A percentile compares a stretch with the other conserved stretches of the same genome.
Evolutionary conservation across 768 basidiomycete species (phyloP).

Genomic region (Termitomyces sp.): DNA sequence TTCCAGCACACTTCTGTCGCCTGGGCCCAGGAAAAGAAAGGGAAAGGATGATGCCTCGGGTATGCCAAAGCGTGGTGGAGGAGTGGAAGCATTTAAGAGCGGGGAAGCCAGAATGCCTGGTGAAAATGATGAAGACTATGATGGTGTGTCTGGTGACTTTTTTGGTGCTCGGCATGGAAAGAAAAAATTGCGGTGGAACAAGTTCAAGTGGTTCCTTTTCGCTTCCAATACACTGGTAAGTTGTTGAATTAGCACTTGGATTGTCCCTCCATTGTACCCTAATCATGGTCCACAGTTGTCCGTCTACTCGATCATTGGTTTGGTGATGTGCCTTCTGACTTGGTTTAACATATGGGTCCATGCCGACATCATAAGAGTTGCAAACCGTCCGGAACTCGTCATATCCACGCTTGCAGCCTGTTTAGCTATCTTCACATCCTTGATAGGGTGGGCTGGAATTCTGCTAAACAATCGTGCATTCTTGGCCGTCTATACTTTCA

Average conservation of each 20-base stretch:
- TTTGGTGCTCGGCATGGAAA: slow-evolving; percentile 36
- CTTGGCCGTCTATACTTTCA: slow-evolving; percentile 72
- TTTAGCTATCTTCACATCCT: slow-evolving; percentile 55
- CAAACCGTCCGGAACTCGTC: slow-evolving; percentile 62
- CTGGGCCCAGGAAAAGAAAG: slow-evolving; percentile 36
- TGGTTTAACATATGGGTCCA: slow-evolving; percentile 73
- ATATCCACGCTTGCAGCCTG: slow-evolving; percentile 64
- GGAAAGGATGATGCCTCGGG: slow-evolving; percentile 22
- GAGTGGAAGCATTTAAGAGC: slow-evolving; percentile 58
- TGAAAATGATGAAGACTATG: slow-evolving; percentile 51
- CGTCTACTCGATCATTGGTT: slow-evolving; percentile 51
- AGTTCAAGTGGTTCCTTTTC: slow-evolving; percentile 78
- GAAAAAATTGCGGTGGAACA: slow-evolving; percentile 64
- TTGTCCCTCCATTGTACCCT: background rate
- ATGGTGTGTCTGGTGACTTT: slow-evolving; percentile 35
- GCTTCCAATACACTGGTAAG: slow-evolving; percentile 46
- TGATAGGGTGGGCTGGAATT: slow-evolving; percentile 76
- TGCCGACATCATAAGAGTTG: slow-evolving; percentile 69
- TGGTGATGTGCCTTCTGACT: slow-evolving; percentile 64
- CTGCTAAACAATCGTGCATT: slow-evolving; percentile 81
- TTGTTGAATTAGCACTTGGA: slow-evolving; percentile 5
- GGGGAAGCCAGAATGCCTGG: slow-evolving; percentile 49
- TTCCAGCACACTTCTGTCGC: slow-evolving; percentile 38
- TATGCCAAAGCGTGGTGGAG: slow-evolving; percentile 62
- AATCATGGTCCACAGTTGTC: slow-evolving; percentile 32